These are phyloP conservation scores for Erigeron canadensis DNA, from an alignment of 129 eudicot species.

Conservation along the genomic window DNA sequence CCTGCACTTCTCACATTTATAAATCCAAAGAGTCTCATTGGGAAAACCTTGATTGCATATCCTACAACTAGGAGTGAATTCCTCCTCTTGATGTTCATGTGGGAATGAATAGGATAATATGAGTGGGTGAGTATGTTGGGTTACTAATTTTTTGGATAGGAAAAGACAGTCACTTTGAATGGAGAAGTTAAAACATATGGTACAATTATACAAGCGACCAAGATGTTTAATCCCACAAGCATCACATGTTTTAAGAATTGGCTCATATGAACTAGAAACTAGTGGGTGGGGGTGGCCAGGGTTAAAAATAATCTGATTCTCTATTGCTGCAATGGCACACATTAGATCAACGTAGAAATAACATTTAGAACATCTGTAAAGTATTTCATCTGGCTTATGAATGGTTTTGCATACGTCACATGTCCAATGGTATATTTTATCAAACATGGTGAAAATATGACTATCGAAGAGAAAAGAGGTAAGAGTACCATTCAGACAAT, in stretches of 20 bases:
- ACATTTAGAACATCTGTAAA: too few relatives aligned
- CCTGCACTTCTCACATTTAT: too few relatives aligned
- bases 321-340: not conserved
- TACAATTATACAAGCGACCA: not conserved
- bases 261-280: not conserved
- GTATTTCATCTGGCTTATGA: too few relatives aligned
- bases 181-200: not conserved
- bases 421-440: too few relatives aligned
- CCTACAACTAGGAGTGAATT: not conserved
- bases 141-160: not conserved
- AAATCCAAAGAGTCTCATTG: not conserved
- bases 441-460: too few relatives aligned
- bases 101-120: not conserved
- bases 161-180: not conserved
- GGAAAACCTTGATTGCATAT: not conserved
- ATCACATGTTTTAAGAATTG: not conserved
- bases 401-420: too few relatives aligned
- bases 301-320: too few relatives aligned
- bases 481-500: too few relatives aligned
- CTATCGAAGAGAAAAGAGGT: too few relatives aligned
- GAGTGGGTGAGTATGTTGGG: not conserved
- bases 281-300: not conserved
- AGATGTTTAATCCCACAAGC: not conserved
- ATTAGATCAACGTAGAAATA: not conserved
- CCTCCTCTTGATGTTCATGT: not conserved